Evolutionary conservation across 2,329 filamentous ascomycete species (phyloP).

Genomic region (Exophiala dermatitidis): DNA sequence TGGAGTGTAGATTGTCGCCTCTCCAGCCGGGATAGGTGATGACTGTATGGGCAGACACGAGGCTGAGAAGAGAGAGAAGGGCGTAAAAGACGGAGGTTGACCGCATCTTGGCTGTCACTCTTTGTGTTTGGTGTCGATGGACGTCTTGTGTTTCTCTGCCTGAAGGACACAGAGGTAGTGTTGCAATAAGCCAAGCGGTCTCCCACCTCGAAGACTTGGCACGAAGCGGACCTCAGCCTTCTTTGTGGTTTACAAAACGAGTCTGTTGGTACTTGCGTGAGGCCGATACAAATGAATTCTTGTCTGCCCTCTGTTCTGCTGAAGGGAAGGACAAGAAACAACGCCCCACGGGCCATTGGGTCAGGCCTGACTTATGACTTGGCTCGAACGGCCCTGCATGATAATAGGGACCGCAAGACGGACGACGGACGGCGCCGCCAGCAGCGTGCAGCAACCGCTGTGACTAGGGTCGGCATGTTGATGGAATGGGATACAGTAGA

Average conservation of each 20-base stretch:
- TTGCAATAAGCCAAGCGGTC: slow-evolving; percentile 13
- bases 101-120: slow-evolving; percentile 12
- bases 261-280: too few species aligned
- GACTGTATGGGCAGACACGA: slow-evolving; percentile 58
- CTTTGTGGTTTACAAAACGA: too few species aligned
- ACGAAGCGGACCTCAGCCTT: too few species aligned
- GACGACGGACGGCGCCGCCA: slow-evolving; percentile 13
- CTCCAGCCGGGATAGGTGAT: slow-evolving; percentile 81
- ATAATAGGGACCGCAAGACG: slow-evolving; percentile 3
- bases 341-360: slow-evolving; percentile 1
- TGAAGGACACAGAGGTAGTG: too few species aligned
- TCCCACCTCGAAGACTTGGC: not conserved
- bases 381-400: not conserved
- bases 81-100: slow-evolving; percentile 16
- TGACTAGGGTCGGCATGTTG: slow-evolving; percentile 12
- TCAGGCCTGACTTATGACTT: slow-evolving; percentile 1
- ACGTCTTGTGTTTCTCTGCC: not conserved
- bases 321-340: slow-evolving; percentile 7
- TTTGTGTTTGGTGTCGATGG: not conserved
- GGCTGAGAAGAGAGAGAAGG: slow-evolving; percentile 33
- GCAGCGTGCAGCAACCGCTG: slow-evolving; percentile 10
- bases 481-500: not conserved
- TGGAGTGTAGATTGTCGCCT: slow-evolving; percentile 77
- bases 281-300: too few species aligned
- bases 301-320: too few species aligned